Base-by-base conservation (phyloP, 2,329 filamentous ascomycete species). In the Dothideomycetes sp. region DNA sequence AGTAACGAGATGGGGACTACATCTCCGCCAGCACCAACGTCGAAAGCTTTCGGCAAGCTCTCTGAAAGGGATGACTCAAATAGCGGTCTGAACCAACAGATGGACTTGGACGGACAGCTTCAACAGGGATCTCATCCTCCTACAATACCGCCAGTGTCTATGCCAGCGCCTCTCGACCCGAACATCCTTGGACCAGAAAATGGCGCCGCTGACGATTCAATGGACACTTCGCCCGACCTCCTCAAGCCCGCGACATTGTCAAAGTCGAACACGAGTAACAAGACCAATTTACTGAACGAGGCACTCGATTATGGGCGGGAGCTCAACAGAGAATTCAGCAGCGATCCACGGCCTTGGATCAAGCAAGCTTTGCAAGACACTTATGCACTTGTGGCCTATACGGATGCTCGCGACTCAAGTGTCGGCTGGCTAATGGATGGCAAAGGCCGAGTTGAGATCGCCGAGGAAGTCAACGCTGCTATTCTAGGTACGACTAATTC, bases 401-500 rank as follows among this genome's bases (percentile, higher is more conserved):
- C 75, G 27, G 84, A 95, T 54, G 84, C 88, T 1, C 70, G 82
- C 12, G 77, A 79, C 49, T 85, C 84, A 46, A 75, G 81, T 43
- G 73, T 95, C 43, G 79, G 81, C 12, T 81, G 85, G 54, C 65
- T 95, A 44, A 66, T 98, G 42, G 84, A 94, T 52, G 70, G 74
- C 30, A 75, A 73, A 38, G 86, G 84, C 1, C 70, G 91, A 32
- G 75, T 79, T 14, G 70, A 77, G 14, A 85, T 96, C 31, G 88
- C 88, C 7, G 91, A 98, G 64, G 88, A 94, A 59, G 68, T 98
- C 41, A 96, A 96, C 60, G 84, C 85, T 45, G 88, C 86, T 34
- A 94, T 98, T 51, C 61, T 98, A 44, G 78, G 87, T 94, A 66
- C 65, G 79, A 70, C 40, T 40, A 49, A 16, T 3, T n/a, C 15